Evolutionary conservation across 2,329 filamentous ascomycete species (phyloP).

Genomic region (Colletotrichum kahawae): DNA sequence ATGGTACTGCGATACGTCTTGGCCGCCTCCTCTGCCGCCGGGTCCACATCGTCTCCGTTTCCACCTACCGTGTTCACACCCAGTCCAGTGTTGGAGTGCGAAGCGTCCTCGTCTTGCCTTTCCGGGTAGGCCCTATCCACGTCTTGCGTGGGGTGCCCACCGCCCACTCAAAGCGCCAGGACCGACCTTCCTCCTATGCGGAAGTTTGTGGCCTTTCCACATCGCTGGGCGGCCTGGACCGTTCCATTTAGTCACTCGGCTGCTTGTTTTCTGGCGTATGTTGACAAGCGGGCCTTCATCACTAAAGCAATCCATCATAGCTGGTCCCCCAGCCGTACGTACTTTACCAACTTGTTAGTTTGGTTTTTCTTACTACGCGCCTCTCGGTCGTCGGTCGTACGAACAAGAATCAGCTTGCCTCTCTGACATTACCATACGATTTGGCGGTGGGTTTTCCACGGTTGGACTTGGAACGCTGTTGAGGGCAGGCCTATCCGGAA

Average conservation of each 20-base stretch:
- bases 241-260: slow-evolving; percentile 12
- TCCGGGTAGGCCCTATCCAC: neutral
- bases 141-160: neutral
- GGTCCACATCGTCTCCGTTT: neutral
- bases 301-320: neutral
- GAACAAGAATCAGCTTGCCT: neutral
- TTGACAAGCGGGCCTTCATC: neutral
- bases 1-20: neutral
- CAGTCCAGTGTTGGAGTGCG: neutral
- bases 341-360: neutral
- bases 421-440: neutral
- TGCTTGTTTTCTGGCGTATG: neutral
- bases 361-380: neutral
- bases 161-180: neutral
- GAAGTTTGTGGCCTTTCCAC: neutral
- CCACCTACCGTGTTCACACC: neutral
- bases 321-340: neutral
- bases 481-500: neutral
- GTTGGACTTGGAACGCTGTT: neutral
- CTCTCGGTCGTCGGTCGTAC: neutral
- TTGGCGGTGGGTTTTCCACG: neutral
- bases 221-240: slow-evolving; percentile 9
- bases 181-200: neutral
- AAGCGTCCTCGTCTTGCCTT: neutral
- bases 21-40: neutral